Evolutionary conservation across 805 yeast species (phyloP).

Genomic region (Candida arabinofermentans): DNA sequence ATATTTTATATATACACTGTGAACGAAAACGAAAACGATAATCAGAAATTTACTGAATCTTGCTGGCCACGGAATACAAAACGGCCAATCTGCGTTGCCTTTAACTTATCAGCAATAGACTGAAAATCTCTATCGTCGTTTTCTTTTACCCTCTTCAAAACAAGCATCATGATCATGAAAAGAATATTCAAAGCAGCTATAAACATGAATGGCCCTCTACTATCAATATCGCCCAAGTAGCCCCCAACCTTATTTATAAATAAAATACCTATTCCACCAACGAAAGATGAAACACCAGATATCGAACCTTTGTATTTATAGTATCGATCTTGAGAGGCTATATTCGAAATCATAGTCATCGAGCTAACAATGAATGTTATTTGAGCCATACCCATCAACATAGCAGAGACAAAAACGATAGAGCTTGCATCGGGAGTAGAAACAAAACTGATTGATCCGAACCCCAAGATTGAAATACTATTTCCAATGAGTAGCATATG

Average conservation of each 20-base stretch:
- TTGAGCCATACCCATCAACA: conserved; percentile 55
- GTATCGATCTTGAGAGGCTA: conserved; percentile 39
- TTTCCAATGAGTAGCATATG: conserved; percentile 36
- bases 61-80: conserved; percentile 7
- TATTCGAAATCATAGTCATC: conserved; percentile 46
- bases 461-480: conserved; percentile 40
- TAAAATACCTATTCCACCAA: conserved; percentile 67
- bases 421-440: conserved; percentile 33
- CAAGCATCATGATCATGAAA: conserved; percentile 27
- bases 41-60: neutral
- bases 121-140: conserved; percentile 14
- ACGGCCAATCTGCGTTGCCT: conserved; percentile 8
- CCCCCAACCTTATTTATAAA: conserved; percentile 62
- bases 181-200: conserved; percentile 39
- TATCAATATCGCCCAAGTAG: conserved; percentile 49
- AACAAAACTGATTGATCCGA: conserved; percentile 33
- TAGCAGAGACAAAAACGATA: conserved; percentile 35
- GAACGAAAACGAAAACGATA: neutral
- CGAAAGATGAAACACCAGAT: conserved; percentile 64
- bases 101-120: conserved; percentile 9
- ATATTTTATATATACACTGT: too few relatives aligned
- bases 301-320: conserved; percentile 55
- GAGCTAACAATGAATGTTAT: conserved; percentile 60
- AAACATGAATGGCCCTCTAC: conserved; percentile 55
- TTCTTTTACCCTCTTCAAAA: conserved; percentile 21